Evolutionary conservation across 2,329 filamentous ascomycete species (phyloP).

Genomic region (Ophiosphaerella korrae): DNA sequence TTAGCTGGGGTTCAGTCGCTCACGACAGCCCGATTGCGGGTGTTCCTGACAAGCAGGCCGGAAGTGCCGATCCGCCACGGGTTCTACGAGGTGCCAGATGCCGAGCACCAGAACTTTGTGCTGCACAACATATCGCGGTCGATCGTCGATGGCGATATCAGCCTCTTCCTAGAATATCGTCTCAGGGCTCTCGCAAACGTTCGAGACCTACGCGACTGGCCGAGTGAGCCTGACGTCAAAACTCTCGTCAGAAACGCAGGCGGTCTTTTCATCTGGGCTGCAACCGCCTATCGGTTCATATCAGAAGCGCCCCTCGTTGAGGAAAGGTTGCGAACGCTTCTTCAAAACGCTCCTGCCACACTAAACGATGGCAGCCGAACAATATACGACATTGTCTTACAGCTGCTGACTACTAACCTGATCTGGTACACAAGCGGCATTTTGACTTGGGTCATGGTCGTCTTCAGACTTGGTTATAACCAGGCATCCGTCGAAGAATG

Average conservation of each 20-base stretch:
- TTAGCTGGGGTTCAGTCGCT: background rate
- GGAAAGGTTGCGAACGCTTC: too few relatives aligned
- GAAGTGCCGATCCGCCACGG: conserved; percentile 18
- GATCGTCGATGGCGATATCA: conserved; percentile 22
- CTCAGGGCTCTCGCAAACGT: conserved; percentile 1
- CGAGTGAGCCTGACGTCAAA: conserved; percentile 27
- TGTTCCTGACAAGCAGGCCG: conserved; percentile 7
- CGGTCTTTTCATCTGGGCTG: too few relatives aligned
- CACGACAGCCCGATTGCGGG: too few relatives aligned
- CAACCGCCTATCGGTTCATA: conserved; percentile 31
- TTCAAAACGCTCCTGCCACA: too few relatives aligned
- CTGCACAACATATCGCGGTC: conserved; percentile 18
- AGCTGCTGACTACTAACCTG: too few relatives aligned
- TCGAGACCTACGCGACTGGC: background rate
- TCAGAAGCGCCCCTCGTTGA: too few relatives aligned
- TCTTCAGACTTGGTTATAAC: too few relatives aligned
- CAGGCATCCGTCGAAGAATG: too few relatives aligned
- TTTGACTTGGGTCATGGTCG: too few relatives aligned
- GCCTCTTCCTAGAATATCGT: conserved; percentile 15
- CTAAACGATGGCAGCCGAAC: too few relatives aligned
- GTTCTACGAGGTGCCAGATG: conserved; percentile 10
- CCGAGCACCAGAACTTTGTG: conserved; percentile 12
- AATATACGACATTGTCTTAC: too few relatives aligned
- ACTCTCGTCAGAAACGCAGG: conserved; percentile 29
- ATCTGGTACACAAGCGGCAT: too few relatives aligned